These are phyloP conservation scores for Quercus agrifolia DNA, from an alignment of 306 rosid species.

Conservation along the genomic window DNA sequence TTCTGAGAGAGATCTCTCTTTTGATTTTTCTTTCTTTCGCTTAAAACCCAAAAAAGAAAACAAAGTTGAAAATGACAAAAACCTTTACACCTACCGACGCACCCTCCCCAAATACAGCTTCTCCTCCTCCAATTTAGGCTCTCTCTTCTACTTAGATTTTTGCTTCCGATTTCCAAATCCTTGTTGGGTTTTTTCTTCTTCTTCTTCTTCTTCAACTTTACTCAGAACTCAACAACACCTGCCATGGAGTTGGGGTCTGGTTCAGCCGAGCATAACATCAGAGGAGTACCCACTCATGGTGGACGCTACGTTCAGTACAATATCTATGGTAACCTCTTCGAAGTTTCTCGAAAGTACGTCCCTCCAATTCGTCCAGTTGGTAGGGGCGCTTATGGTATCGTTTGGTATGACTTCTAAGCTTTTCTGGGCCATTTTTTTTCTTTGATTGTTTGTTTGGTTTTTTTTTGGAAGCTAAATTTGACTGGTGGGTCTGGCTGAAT, in stretches of 20 bases:
- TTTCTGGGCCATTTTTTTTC: conserved; percentile 12
- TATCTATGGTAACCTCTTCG: conserved; percentile 83
- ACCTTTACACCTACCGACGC: conserved; percentile 29
- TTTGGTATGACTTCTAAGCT: conserved; percentile 51
- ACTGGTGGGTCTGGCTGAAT: neutral
- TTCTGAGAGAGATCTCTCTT: neutral
- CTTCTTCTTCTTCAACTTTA: conserved; percentile 1
- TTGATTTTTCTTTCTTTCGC: neutral
- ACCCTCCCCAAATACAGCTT: conserved; percentile 13
- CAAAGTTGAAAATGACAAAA: conserved; percentile 20
- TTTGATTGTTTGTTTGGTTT: neutral
- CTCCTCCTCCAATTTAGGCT: conserved; percentile 17
- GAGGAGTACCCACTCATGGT: conserved; percentile 65
- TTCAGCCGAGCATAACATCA: conserved; percentile 51
- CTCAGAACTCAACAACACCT: neutral
- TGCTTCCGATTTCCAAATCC: too few species aligned
- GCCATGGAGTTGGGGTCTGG: conserved; percentile 35
- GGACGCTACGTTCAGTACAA: conserved; percentile 82
- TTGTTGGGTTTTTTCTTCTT: too few species aligned
- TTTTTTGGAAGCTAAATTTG: neutral
- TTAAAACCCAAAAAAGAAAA: neutral
- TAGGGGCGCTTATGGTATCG: conserved; percentile 94
- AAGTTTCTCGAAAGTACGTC: conserved; percentile 80
- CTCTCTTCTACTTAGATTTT: neutral
- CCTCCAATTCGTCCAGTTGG: conserved; percentile 97